Conservation (phyloP, 1,284 basidiomycete genomes). For the Pulveroboletus sp. region DNA sequence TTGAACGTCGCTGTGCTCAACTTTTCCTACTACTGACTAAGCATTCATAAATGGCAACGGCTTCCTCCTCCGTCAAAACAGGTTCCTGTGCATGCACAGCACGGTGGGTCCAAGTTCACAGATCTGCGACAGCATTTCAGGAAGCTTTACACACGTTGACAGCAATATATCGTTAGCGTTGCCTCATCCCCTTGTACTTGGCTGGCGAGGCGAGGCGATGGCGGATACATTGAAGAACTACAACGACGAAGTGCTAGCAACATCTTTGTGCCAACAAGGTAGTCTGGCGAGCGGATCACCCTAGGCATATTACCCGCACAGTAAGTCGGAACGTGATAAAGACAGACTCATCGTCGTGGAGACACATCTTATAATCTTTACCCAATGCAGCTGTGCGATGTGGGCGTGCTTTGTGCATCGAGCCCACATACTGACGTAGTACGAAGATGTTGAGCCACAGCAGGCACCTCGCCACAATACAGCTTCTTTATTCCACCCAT, state of each 20-base stretch:
- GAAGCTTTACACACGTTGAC: not conserved
- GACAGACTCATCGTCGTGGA: too few species aligned
- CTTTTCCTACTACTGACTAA: constrained; percentile 19
- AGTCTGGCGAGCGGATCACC: too few species aligned
- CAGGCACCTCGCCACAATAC: not conserved
- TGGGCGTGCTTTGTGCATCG: not conserved
- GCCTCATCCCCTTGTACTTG: too few species aligned
- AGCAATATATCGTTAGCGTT: too few species aligned
- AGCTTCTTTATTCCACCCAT: not conserved
- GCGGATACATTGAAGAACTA: constrained; percentile 5
- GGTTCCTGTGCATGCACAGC: too few species aligned
- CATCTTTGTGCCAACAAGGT: not conserved
- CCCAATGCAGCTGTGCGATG: not conserved
- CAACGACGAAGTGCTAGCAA: not conserved
- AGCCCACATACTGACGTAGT: too few species aligned
- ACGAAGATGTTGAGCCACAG: not conserved
- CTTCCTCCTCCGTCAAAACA: too few species aligned
- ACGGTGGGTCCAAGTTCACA: not conserved
- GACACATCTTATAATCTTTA: too few species aligned
- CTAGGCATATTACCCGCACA: too few species aligned
- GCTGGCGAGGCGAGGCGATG: too few species aligned
- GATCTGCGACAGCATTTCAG: constrained; percentile 9
- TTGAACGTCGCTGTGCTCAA: too few species aligned
- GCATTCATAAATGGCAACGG: constrained; percentile 9
- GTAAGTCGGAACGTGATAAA: too few species aligned